phyloP scores from a whole-genome alignment of 73 alveolate species.

The Symbiodinium natans region DNA sequence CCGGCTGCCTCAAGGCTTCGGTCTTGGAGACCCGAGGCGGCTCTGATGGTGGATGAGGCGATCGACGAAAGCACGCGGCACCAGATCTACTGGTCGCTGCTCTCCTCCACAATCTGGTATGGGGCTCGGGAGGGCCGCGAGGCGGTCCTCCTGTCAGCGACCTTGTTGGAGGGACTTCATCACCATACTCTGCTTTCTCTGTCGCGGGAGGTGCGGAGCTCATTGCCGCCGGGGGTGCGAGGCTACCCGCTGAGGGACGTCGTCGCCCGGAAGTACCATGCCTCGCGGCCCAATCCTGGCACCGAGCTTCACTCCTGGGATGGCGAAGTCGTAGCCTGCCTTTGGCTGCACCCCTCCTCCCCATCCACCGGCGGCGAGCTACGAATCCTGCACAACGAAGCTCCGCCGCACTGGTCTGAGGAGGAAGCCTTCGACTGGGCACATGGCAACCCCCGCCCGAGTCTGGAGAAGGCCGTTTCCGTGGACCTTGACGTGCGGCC shows the following conservation, averaged over 20 bases:
- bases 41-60: background rate
- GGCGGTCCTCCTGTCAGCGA: background rate
- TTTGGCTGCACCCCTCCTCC: background rate
- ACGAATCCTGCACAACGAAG: background rate
- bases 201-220: background rate
- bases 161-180: background rate
- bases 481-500: background rate
- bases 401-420: background rate
- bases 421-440: conserved; percentile 4
- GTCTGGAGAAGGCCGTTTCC: background rate
- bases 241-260: background rate
- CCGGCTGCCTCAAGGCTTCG: background rate
- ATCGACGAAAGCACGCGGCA: background rate
- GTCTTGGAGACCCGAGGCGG: background rate
- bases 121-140: background rate
- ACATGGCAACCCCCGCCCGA: background rate
- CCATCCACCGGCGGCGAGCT: background rate
- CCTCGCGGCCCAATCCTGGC: background rate
- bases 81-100: background rate
- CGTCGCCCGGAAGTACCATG: background rate
- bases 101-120: background rate
- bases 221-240: background rate
- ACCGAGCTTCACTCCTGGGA: background rate
- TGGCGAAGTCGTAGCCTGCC: background rate
- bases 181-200: background rate